These are phyloP conservation scores for Sporothrix brasiliensis DNA, from an alignment of 2,329 filamentous ascomycete species.

Conservation along the genomic window DNA sequence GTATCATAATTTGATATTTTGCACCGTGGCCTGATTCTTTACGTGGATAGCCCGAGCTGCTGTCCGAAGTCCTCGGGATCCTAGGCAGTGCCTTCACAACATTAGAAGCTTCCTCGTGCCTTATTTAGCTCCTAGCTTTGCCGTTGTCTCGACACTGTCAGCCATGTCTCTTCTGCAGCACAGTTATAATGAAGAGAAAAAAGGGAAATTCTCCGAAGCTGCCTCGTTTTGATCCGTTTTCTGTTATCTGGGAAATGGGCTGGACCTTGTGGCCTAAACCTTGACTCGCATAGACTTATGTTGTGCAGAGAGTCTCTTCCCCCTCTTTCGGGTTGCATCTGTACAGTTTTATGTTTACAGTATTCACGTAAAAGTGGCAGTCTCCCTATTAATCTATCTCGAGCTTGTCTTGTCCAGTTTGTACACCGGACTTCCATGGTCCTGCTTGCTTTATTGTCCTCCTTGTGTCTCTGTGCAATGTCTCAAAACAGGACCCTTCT, in stretches of 20 bases:
- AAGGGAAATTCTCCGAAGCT: not conserved
- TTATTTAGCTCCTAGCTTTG: not conserved
- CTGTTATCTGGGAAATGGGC: not conserved
- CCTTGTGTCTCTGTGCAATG: constrained; percentile 18
- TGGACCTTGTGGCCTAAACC: not conserved
- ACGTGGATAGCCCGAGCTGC: no score
- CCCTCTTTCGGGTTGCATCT: not conserved
- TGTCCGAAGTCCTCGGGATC: no score
- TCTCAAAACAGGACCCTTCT: constrained; percentile 3
- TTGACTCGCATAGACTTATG: not conserved
- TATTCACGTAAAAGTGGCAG: not conserved
- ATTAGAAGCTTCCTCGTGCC: not conserved
- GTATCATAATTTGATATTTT: no score
- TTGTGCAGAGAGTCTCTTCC: not conserved
- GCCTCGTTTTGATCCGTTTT: not conserved
- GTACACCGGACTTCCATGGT: not conserved
- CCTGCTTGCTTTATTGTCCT: not conserved
- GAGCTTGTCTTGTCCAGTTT: not conserved
- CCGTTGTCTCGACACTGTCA: not conserved
- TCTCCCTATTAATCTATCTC: constrained; percentile 3
- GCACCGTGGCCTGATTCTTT: no score
- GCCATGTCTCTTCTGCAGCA: not conserved
- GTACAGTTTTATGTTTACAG: not conserved
- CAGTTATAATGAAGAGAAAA: not conserved
- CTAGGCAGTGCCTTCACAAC: no score